These are phyloP conservation scores for Diphasiastrum complanatum DNA, from an alignment of 83 land plant species.

Conservation along the genomic window DNA sequence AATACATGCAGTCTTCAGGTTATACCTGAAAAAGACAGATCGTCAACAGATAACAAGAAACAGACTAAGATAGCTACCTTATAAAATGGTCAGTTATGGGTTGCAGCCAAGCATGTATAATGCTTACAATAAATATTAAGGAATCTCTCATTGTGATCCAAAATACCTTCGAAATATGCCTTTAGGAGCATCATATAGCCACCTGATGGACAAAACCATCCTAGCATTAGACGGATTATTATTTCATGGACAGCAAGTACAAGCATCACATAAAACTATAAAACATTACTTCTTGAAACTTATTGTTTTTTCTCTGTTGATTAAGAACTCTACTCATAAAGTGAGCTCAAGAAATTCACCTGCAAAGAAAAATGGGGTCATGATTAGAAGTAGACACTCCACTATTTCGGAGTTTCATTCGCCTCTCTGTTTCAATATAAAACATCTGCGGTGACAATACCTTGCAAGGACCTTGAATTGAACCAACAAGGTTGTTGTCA, in stretches of 20 bases:
- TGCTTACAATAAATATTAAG: too few relatives aligned
- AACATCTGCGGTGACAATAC: slow-evolving; percentile 27
- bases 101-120: too few relatives aligned
- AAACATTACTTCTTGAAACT: background rate
- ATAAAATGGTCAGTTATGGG: too few relatives aligned
- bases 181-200: slow-evolving; percentile 34
- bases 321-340: background rate
- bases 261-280: background rate
- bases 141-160: too few relatives aligned
- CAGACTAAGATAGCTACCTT: too few relatives aligned
- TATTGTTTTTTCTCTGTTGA: background rate
- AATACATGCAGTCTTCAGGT: too few relatives aligned
- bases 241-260: background rate
- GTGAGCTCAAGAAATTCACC: slow-evolving; percentile 13
- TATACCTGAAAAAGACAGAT: too few relatives aligned
- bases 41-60: too few relatives aligned
- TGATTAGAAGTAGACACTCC: slow-evolving; percentile 2
- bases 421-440: slow-evolving; percentile 21
- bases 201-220: slow-evolving; percentile 15
- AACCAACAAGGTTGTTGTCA: slow-evolving; percentile 35
- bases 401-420: slow-evolving; percentile 11
- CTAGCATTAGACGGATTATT: background rate
- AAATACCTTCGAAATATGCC: slow-evolving; percentile 16
- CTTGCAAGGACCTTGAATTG: slow-evolving; percentile 31
- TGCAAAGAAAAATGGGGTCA: slow-evolving; percentile 27